Conservation (phyloP, 2,329 filamentous ascomycete genomes). For the Aureobasidium subglaciale region DNA sequence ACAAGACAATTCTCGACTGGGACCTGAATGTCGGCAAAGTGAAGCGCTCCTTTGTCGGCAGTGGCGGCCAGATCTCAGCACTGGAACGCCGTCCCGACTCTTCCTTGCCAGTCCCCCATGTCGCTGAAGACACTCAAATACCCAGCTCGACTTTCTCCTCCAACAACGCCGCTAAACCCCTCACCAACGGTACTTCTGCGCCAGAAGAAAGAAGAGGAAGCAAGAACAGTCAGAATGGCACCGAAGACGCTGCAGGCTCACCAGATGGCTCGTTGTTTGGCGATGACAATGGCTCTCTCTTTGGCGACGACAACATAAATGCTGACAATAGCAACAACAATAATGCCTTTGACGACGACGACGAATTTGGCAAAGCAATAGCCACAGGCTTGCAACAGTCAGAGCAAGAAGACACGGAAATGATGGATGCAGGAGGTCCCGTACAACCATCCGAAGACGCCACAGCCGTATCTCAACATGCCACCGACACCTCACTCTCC, state of each 20-base stretch:
- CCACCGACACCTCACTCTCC: conserved; percentile 2
- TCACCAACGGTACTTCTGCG: conserved; percentile 33
- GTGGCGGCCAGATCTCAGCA: conserved; percentile 75
- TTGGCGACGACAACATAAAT: conserved; percentile 65
- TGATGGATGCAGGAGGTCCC: conserved; percentile 38
- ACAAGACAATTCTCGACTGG: conserved; percentile 91
- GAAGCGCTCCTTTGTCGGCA: conserved; percentile 68
- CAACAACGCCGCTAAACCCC: conserved; percentile 59
- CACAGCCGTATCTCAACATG: background rate
- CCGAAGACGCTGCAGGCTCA: conserved; percentile 54
- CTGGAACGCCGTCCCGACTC: conserved; percentile 78
- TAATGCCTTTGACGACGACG: conserved; percentile 61
- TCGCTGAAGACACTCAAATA: conserved; percentile 50
- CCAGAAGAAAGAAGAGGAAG: conserved; percentile 24
- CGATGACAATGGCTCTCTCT: conserved; percentile 67
- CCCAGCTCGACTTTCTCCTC: conserved; percentile 64
- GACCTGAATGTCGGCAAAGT: conserved; percentile 80
- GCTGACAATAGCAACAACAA: conserved; percentile 44
- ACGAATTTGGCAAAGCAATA: conserved; percentile 72
- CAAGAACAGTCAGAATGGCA: conserved; percentile 31
- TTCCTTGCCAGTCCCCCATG: conserved; percentile 66
- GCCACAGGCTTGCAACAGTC: conserved; percentile 43
- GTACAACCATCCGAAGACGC: conserved; percentile 33
- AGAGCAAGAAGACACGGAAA: conserved; percentile 35
- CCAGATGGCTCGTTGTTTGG: conserved; percentile 79